A percentile compares a stretch with the other conserved stretches of the same genome.
These are phyloP conservation scores for Trichoderma hamatum DNA, from an alignment of 2,329 filamentous ascomycete genomes.

Conservation along the genomic window DNA sequence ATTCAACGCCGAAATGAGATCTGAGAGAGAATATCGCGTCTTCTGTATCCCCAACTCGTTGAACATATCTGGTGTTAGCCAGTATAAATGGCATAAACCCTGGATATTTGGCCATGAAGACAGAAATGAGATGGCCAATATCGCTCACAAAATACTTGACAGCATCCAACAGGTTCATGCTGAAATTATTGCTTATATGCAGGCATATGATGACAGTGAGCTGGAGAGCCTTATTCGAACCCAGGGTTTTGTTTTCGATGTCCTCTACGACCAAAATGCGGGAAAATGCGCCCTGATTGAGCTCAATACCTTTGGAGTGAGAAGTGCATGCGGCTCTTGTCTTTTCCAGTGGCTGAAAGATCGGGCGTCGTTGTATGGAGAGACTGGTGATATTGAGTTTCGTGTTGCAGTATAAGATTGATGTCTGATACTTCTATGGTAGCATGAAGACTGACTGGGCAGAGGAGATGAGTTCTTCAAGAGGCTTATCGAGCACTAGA, in stretches of 20 bases:
- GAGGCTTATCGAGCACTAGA: neutral
- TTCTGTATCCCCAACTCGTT: slow-evolving; percentile 44
- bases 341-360: slow-evolving; percentile 51
- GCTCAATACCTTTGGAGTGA: slow-evolving; percentile 49
- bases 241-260: slow-evolving; percentile 50
- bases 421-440: neutral
- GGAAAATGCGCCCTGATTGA: slow-evolving; percentile 43
- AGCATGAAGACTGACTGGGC: neutral
- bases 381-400: slow-evolving; percentile 38
- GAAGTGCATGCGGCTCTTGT: slow-evolving; percentile 49
- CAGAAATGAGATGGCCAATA: slow-evolving; percentile 25
- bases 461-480: neutral
- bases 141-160: slow-evolving; percentile 20
- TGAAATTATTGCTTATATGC: slow-evolving; percentile 23
- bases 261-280: slow-evolving; percentile 41
- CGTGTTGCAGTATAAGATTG: slow-evolving; percentile 30
- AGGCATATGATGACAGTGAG: slow-evolving; percentile 28
- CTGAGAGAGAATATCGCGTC: slow-evolving; percentile 46
- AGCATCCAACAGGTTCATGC: slow-evolving; percentile 1
- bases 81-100: slow-evolving; percentile 46
- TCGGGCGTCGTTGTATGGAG: slow-evolving; percentile 42
- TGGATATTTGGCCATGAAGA: slow-evolving; percentile 36
- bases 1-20: slow-evolving; percentile 46
- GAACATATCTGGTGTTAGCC: slow-evolving; percentile 44
- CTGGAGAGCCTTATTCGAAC: slow-evolving; percentile 38